These are phyloP conservation scores for Apocynum venetum DNA, from an alignment of 257 asterid genomes.

Conservation along the genomic window DNA sequence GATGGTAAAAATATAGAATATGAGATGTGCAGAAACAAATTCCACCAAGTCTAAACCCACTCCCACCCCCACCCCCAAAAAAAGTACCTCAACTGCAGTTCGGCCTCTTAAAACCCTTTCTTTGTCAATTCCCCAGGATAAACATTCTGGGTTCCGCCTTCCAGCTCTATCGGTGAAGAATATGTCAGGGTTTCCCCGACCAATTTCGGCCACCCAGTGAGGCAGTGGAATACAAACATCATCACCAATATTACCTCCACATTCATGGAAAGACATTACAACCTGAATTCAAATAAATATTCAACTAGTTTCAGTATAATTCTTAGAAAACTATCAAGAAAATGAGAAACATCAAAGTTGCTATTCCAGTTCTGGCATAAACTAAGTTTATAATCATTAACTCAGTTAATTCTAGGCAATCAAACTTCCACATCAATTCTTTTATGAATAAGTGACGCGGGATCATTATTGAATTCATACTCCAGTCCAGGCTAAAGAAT, in stretches of 20 bases:
- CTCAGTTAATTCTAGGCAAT: not conserved
- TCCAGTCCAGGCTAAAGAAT: constrained; percentile 3
- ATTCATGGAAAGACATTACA: constrained; percentile 83
- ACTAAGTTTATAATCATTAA: not conserved
- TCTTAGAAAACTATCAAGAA: constrained; percentile 2
- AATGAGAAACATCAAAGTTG: constrained; percentile 11
- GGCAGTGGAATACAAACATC: constrained; percentile 88
- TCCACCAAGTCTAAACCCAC: not conserved
- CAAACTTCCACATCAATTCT: not conserved
- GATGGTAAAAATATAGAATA: not conserved
- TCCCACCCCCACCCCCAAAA: not conserved
- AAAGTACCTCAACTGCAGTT: constrained; percentile 72
- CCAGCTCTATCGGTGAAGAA: constrained; percentile 88
- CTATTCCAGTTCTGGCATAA: not conserved
- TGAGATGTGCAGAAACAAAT: not conserved
- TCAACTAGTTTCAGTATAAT: constrained; percentile 20
- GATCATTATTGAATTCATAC: not conserved
- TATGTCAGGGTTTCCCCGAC: constrained; percentile 84
- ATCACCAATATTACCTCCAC: constrained; percentile 86
- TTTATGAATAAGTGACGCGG: not conserved
- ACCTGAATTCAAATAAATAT: constrained; percentile 46
- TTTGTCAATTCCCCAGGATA: constrained; percentile 95
- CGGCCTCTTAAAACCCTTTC: constrained; percentile 92
- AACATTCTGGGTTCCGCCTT: constrained; percentile 81
- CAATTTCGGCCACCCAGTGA: constrained; percentile 82